Percentiles rank a stretch among this genome's conserved stretches.
Evolutionary conservation across 108 stramenopile species (phyloP).

Genomic region (Schizochytrium sp.): DNA sequence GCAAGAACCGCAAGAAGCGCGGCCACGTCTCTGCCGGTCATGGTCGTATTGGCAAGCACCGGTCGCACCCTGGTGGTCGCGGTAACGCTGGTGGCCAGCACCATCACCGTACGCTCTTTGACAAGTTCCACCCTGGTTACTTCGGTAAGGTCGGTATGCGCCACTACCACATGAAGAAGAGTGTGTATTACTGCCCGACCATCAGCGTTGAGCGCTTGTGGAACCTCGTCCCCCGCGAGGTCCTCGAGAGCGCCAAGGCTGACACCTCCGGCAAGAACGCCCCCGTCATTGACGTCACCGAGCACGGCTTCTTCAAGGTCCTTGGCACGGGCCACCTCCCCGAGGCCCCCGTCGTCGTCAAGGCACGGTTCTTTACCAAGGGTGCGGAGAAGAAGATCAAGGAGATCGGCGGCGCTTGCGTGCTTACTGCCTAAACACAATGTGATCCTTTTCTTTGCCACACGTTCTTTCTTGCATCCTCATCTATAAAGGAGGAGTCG

Average conservation of each 20-base stretch:
- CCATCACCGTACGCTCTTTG: constrained; percentile 95
- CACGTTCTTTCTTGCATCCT: not conserved
- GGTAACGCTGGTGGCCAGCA: constrained; percentile 99
- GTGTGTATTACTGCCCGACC: constrained; percentile 80
- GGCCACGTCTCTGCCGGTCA: constrained; percentile 97
- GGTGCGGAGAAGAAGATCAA: constrained; percentile 98
- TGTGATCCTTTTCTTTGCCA: not conserved
- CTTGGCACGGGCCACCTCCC: constrained; percentile 93
- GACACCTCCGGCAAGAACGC: constrained; percentile 77
- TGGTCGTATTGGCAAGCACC: constrained; percentile 98
- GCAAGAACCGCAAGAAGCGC: constrained; percentile 95
- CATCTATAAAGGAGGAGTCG: too few relatives aligned
- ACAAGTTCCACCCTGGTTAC: constrained; percentile 88
- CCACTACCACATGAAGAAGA: constrained; percentile 86
- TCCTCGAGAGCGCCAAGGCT: constrained; percentile 88
- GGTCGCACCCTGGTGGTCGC: constrained; percentile 98
- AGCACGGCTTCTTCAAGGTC: constrained; percentile 95
- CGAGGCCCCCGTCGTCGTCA: constrained; percentile 90
- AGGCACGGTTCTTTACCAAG: constrained; percentile 97
- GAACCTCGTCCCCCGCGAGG: constrained; percentile 84
- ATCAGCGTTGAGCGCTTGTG: constrained; percentile 97
- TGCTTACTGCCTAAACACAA: constrained; percentile 53
- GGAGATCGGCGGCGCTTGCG: constrained; percentile 94
- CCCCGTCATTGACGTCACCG: constrained; percentile 93
- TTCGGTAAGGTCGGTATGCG: constrained; percentile 99